phyloP scores from a whole-genome alignment of 441 rosid genomes.

The Kokia cookei region DNA sequence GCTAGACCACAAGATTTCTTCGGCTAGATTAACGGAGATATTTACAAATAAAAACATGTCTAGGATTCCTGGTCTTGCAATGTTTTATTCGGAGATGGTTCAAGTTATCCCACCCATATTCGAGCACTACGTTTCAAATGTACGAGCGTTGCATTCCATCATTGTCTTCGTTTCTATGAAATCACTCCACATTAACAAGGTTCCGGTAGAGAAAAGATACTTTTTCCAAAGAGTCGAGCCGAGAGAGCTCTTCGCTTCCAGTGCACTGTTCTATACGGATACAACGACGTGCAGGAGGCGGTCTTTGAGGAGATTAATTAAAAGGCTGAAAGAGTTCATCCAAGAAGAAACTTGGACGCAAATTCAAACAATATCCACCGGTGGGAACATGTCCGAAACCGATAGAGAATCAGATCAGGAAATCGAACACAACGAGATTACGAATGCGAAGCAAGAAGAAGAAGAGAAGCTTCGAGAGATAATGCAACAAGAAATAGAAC shows the following conservation, averaged over 20 bases:
- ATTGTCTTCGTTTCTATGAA: slow-evolving; percentile 46
- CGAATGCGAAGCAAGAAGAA: neutral
- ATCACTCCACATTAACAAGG: slow-evolving; percentile 37
- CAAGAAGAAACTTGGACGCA: neutral
- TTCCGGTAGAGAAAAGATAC: slow-evolving; percentile 35
- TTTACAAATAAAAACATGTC: neutral
- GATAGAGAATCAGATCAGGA: neutral
- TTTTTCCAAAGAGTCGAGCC: slow-evolving; percentile 38
- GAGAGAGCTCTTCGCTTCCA: slow-evolving; percentile 30
- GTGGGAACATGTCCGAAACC: neutral
- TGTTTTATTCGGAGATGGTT: slow-evolving; percentile 52
- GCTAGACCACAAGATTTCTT: slow-evolving; percentile 42
- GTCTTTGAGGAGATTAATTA: slow-evolving; percentile 37
- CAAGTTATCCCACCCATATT: slow-evolving; percentile 52
- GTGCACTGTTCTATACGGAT: slow-evolving; percentile 52
- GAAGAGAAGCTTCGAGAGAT: slow-evolving; percentile 6
- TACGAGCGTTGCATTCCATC: slow-evolving; percentile 39
- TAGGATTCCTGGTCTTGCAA: slow-evolving; percentile 40
- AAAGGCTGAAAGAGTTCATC: slow-evolving; percentile 35
- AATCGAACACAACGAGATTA: neutral
- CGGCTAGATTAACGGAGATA: slow-evolving; percentile 25
- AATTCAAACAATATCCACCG: neutral
- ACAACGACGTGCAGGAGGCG: slow-evolving; percentile 31
- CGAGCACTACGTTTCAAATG: slow-evolving; percentile 36
- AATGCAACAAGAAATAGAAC: slow-evolving; percentile 22